A percentile compares a stretch with the other conserved stretches of the same genome.
phyloP scores from a whole-genome alignment of 768 basidiomycete genomes.

The Ephemerocybe angulata region DNA sequence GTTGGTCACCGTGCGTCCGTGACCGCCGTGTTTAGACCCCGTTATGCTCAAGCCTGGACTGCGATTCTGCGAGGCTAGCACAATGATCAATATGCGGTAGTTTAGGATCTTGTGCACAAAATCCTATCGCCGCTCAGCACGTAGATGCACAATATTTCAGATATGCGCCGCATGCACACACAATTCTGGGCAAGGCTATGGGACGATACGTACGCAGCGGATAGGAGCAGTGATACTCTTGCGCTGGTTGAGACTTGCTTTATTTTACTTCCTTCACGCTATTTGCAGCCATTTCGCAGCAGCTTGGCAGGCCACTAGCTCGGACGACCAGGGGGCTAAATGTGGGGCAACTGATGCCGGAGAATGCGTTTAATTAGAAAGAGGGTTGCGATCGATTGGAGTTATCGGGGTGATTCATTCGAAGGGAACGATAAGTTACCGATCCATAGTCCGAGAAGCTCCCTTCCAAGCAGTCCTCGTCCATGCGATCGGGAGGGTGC shows the following conservation, averaged over 20 bases:
- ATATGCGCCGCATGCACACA: no score
- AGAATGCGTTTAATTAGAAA: slow-evolving; percentile 2
- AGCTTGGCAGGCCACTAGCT: neutral
- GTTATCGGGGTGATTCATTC: neutral
- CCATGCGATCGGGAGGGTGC: neutral
- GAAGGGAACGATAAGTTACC: neutral
- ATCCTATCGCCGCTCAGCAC: no score
- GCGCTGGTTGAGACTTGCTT: no score
- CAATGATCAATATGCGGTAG: no score
- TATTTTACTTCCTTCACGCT: neutral
- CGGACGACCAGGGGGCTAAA: neutral
- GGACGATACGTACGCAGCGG: no score
- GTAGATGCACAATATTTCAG: no score
- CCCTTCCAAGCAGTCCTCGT: neutral
- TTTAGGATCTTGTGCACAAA: no score
- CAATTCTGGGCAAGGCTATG: no score
- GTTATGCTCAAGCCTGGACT: no score
- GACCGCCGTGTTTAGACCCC: no score
- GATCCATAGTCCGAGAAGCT: neutral
- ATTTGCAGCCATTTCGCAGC: neutral
- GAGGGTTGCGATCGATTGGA: neutral
- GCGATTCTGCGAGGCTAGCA: no score
- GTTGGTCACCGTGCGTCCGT: slow-evolving; percentile 1
- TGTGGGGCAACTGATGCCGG: neutral
- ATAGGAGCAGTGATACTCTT: no score